Evolutionary conservation across 2,329 filamentous ascomycete genomes (phyloP).

Genomic region (Phaeosphaeriaceae sp.): DNA sequence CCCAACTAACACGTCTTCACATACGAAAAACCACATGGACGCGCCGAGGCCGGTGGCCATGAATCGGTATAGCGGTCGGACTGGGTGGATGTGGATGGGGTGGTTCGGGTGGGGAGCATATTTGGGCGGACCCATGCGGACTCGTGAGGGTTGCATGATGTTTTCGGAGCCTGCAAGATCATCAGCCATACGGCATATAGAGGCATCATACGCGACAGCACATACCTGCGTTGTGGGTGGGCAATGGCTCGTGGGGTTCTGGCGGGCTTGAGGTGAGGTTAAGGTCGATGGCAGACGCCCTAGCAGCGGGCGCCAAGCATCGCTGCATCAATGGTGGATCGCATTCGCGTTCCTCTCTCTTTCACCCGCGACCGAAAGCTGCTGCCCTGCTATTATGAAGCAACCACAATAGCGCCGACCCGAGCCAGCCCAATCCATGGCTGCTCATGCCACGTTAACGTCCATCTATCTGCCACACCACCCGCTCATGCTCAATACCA

Average conservation of each 20-base stretch:
- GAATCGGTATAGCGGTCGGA: conserved; percentile 78
- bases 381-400: conserved; percentile 14
- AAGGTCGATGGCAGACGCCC: conserved; percentile 23
- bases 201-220: background rate
- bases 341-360: conserved; percentile 26
- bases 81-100: conserved; percentile 66
- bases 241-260: conserved; percentile 41
- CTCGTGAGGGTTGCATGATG: conserved; percentile 36
- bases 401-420: conserved; percentile 21
- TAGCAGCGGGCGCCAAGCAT: conserved; percentile 27
- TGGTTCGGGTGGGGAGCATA: conserved; percentile 53
- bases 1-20: conserved; percentile 44
- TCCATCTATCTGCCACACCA: conserved; percentile 9
- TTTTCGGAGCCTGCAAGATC: conserved; percentile 23
- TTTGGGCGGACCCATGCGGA: conserved; percentile 48
- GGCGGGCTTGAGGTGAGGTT: conserved; percentile 31
- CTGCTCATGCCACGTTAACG: conserved; percentile 24
- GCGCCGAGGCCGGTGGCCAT: conserved; percentile 86
- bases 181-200: conserved; percentile 8
- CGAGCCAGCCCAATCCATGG: conserved; percentile 24
- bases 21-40: conserved; percentile 99
- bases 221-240: conserved; percentile 33
- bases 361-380: conserved; percentile 15
- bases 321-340: conserved; percentile 21
- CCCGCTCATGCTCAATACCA: conserved; percentile 16